Evolutionary conservation across 306 rosid genomes (phyloP).

Genomic region (Vigna radiata): DNA sequence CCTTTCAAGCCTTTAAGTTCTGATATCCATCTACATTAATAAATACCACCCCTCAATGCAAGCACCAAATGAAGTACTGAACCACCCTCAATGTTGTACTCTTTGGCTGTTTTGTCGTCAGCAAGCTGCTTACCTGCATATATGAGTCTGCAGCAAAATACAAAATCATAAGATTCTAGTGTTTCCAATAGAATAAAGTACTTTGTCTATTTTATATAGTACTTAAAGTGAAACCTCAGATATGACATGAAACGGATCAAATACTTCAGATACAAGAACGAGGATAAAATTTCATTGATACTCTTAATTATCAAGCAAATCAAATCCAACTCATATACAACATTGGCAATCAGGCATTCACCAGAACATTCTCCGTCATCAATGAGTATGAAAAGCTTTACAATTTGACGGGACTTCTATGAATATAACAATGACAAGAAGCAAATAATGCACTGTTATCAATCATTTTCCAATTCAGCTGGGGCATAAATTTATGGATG

Average conservation of each 20-base stretch:
- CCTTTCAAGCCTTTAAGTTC: conserved; percentile 42
- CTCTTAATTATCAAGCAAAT: conserved; percentile 14
- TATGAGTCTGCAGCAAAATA: conserved; percentile 72
- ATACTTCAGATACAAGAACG: background rate
- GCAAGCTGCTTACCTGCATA: conserved; percentile 99
- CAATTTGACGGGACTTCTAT: background rate
- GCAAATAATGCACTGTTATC: conserved; percentile 15
- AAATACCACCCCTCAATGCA: conserved; percentile 84
- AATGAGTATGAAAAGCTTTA: conserved; percentile 7
- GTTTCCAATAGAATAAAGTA: conserved; percentile 5
- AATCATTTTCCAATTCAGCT: conserved; percentile 12
- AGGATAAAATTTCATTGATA: background rate
- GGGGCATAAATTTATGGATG: background rate
- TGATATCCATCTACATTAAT: conserved; percentile 46
- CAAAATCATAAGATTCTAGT: conserved; percentile 19
- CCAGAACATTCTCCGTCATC: conserved; percentile 24
- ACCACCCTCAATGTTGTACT: conserved; percentile 98
- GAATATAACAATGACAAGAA: conserved; percentile 26
- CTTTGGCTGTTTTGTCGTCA: conserved; percentile 97
- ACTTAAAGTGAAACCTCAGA: background rate
- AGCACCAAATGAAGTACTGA: conserved; percentile 96
- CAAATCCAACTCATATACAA: background rate
- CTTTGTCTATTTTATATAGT: background rate
- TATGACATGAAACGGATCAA: conserved; percentile 19
- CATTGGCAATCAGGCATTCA: conserved; percentile 24